A percentile compares a stretch with the other conserved stretches of the same genome.
These are phyloP conservation scores for Cladosporium austrohemisphaericum DNA, from an alignment of 2,329 filamentous ascomycete genomes.

Conservation along the genomic window DNA sequence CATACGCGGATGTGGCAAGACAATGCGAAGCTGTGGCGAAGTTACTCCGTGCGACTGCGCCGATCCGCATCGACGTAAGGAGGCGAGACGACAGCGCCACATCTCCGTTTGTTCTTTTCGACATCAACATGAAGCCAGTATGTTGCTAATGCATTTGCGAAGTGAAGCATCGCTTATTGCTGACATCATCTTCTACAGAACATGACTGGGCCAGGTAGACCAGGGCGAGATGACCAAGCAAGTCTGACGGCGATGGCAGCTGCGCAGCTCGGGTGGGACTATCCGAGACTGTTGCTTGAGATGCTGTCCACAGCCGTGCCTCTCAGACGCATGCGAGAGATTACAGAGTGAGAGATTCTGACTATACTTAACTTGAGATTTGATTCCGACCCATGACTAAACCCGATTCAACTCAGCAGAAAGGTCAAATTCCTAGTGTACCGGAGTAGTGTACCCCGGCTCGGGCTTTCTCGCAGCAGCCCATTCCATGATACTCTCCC, in stretches of 20 bases:
- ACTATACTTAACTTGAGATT: too few species aligned
- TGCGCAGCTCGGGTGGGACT: conserved; percentile 42
- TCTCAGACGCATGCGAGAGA: conserved; percentile 13
- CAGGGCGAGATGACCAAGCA: conserved; percentile 47
- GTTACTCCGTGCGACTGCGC: conserved; percentile 41
- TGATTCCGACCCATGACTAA: too few species aligned
- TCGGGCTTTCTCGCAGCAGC: background rate
- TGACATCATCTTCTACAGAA: too few species aligned
- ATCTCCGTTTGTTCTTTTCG: background rate
- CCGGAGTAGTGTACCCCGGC: background rate
- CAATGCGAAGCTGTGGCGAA: conserved; percentile 42
- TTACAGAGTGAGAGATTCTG: too few species aligned
- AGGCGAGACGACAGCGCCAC: conserved; percentile 27
- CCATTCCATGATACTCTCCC: background rate
- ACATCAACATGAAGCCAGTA: conserved; percentile 3
- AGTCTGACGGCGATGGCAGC: conserved; percentile 47
- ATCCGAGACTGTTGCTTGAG: conserved; percentile 35
- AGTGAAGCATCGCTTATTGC: too few species aligned
- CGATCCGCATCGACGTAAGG: conserved; percentile 47
- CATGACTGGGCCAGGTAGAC: conserved; percentile 48
- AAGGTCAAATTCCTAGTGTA: background rate
- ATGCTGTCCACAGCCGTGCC: conserved; percentile 30
- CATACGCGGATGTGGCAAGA: conserved; percentile 33
- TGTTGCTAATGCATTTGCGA: conserved; percentile 7
- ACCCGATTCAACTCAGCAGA: too few species aligned